Evolutionary conservation across 1,139 yeast genomes (phyloP), one percentile per base, ranked within the genome.

Genomic region (Nakaseomyces kungkrabaensis): DNA sequence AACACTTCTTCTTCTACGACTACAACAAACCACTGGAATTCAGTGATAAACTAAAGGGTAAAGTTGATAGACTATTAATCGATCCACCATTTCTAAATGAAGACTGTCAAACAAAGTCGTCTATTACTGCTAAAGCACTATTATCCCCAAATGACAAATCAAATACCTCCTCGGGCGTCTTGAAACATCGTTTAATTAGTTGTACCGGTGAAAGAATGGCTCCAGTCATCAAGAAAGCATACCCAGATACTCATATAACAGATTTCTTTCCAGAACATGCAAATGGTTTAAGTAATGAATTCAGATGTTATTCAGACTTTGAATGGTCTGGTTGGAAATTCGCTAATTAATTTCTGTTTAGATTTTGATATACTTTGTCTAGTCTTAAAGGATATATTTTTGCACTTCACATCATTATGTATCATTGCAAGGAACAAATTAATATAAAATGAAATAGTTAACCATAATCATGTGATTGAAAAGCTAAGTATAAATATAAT

Each of bases 181-280:
- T 58, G n/a, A 71, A 72, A 52, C 76, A 74, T 57, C 78, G 78
- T 57, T 66, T 84, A 40, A 74, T 86, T 24, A 78, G 86, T 4
- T 85, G 94, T 54, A 88, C 97, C 1, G 96, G 96, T 31, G 96
- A 89, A 68, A 76, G 96, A 66, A 88, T 89, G 92, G 72, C 74
- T 31, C 75, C 75, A 4, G 67, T 84, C 17, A 78, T 88, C 40
- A 63, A 70, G 41, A 71, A 73, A 49, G 77, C 77, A 25, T 88
- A 88, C 59, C 86, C 89, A 5, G 85, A 75, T 49, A 73, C 85
- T 1, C 60, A 68, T 29, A 73, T 79, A 49, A 88, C 96, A 0
- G 70, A 74, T 40, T 89, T 85, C 65, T 66, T 68, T 46, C 96
- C 96, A 0, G 84, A 83, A 57, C 96, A 89, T 63, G 82, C 82